Conservation (phyloP, 352 stramenopile species). For the Pythium utonaiense region DNA sequence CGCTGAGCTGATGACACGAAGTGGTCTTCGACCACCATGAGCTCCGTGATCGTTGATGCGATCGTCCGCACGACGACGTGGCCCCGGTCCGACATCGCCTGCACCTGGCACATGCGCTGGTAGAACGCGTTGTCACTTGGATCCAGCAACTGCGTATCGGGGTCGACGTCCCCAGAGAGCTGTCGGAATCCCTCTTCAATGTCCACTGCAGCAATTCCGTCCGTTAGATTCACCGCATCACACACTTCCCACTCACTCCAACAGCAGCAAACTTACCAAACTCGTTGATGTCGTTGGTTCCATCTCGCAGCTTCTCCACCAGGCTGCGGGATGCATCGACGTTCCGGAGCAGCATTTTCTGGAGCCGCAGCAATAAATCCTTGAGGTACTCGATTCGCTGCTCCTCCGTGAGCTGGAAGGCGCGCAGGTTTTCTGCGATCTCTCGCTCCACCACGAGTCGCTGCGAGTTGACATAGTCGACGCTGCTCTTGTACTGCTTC, state of each 20-base stretch:
- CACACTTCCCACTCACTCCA: neutral
- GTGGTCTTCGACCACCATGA: constrained; percentile 54
- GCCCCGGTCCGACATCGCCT: constrained; percentile 63
- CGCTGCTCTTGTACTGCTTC: constrained; percentile 60
- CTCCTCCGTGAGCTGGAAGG: constrained; percentile 82
- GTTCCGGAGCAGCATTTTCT: constrained; percentile 51
- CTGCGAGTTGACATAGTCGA: constrained; percentile 69
- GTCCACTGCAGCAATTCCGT: constrained; percentile 36
- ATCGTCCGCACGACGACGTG: constrained; percentile 56
- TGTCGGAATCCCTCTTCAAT: constrained; percentile 72
- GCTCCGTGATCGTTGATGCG: constrained; percentile 43
- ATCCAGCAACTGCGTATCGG: constrained; percentile 43
- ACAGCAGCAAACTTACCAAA: constrained; percentile 37
- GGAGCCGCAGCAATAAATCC: constrained; percentile 63
- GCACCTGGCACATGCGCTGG: constrained; percentile 60
- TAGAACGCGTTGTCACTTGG: constrained; percentile 60
- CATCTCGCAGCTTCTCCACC: constrained; percentile 49
- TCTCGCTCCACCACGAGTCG: constrained; percentile 61
- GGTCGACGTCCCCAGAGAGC: constrained; percentile 40
- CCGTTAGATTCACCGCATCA: neutral
- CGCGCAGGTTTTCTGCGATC: constrained; percentile 72
- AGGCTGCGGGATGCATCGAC: constrained; percentile 42
- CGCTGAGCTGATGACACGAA: constrained; percentile 53
- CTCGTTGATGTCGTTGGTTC: constrained; percentile 52
- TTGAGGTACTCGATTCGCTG: constrained; percentile 79